Evolutionary conservation across 1,284 basidiomycete species (phyloP).

Genomic region (Marasmius oreades): DNA sequence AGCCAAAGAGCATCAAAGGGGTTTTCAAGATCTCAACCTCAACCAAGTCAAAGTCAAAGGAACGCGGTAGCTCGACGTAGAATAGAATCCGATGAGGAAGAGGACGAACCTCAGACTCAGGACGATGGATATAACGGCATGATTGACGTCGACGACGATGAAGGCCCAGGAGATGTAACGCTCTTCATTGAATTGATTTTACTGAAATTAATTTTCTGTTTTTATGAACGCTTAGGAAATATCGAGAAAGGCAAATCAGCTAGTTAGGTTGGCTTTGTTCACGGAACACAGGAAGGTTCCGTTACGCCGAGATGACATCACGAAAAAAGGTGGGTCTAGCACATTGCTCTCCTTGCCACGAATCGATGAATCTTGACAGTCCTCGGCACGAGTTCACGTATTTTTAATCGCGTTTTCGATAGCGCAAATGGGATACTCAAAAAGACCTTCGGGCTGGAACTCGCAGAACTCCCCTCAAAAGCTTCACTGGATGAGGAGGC

Average conservation of each 20-base stretch:
- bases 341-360: neutral
- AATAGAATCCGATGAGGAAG: conserved; percentile 27
- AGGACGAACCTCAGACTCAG: conserved; percentile 23
- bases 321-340: conserved; percentile 58
- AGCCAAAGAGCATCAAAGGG: conserved; percentile 29
- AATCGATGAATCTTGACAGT: conserved; percentile 42
- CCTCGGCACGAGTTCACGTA: conserved; percentile 50
- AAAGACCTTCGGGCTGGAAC: conserved; percentile 68
- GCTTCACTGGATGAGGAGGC: conserved; percentile 49
- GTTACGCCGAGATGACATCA: conserved; percentile 70
- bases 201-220: neutral
- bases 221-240: conserved; percentile 39
- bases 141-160: conserved; percentile 22
- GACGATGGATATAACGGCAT: conserved; percentile 27
- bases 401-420: conserved; percentile 56
- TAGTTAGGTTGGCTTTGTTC: conserved; percentile 74
- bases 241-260: conserved; percentile 54
- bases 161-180: conserved; percentile 11
- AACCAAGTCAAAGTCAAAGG: conserved; percentile 19
- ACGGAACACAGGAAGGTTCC: conserved; percentile 59
- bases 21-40: conserved; percentile 26
- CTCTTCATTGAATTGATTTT: neutral
- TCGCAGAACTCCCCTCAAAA: conserved; percentile 68
- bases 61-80: conserved; percentile 10
- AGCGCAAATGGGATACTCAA: conserved; percentile 56